Conservation (phyloP, 345 rosid species). For the Garcia nutans region DNA sequence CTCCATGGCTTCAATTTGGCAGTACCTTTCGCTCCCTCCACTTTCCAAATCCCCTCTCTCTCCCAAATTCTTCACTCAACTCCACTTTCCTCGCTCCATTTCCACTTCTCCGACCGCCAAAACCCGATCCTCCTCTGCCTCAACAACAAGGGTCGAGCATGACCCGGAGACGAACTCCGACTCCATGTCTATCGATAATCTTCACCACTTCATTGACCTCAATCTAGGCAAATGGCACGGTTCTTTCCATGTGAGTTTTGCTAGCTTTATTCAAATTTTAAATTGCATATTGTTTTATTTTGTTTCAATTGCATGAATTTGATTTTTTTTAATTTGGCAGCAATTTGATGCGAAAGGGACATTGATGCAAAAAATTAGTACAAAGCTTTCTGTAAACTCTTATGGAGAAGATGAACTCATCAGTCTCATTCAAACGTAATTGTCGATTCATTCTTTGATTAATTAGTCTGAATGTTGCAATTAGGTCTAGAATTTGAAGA, state of each 20-base stretch:
- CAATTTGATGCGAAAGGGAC: conserved; percentile 81
- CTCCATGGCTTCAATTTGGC: conserved; percentile 37
- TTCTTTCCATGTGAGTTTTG: conserved; percentile 56
- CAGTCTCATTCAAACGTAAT: conserved; percentile 94
- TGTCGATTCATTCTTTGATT: background rate
- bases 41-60: conserved; percentile 23
- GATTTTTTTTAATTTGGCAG: conserved; percentile 39
- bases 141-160: conserved; percentile 20
- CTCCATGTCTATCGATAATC: conserved; percentile 66
- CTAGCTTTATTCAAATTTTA: background rate
- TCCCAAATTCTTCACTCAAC: conserved; percentile 13
- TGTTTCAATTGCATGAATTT: background rate
- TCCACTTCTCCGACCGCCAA: conserved; percentile 31
- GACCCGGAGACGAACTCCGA: conserved; percentile 33
- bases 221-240: conserved; percentile 84
- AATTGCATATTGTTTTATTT: background rate
- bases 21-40: conserved; percentile 30
- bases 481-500: too few relatives aligned
- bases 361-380: conserved; percentile 64
- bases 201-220: conserved; percentile 62
- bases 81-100: conserved; percentile 14
- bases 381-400: conserved; percentile 66
- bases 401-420: conserved; percentile 88
- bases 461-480: background rate
- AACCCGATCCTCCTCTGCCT: conserved; percentile 33